Conservation (phyloP, 345 rosid species). For the Mangifera indica region DNA sequence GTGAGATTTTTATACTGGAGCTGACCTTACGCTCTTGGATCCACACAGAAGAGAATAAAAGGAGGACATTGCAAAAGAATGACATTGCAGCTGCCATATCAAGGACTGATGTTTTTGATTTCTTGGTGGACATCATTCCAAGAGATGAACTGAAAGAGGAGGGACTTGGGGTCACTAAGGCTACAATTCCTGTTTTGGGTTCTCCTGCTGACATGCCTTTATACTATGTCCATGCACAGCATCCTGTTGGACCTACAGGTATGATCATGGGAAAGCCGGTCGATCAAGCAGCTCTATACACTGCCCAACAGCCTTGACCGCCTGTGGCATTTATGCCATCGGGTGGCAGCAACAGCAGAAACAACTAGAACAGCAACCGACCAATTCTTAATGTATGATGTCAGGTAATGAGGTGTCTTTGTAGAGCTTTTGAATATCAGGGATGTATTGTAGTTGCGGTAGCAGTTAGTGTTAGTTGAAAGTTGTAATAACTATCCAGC, state of each 20-base stretch:
- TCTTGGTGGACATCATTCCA: conserved; percentile 55
- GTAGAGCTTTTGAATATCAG: neutral
- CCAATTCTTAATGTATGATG: conserved; percentile 18
- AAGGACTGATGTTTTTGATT: conserved; percentile 56
- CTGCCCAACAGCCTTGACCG: conserved; percentile 31
- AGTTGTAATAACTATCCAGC: neutral
- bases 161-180: conserved; percentile 48
- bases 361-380: conserved; percentile 26
- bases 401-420: neutral
- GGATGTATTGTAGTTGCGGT: conserved; percentile 8
- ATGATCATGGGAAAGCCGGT: conserved; percentile 46
- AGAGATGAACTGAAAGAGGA: conserved; percentile 58
- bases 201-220: conserved; percentile 43
- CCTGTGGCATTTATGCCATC: conserved; percentile 36
- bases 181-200: conserved; percentile 35
- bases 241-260: conserved; percentile 31
- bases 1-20: conserved; percentile 57
- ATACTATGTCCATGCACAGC: conserved; percentile 40
- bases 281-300: conserved; percentile 33
- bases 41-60: conserved; percentile 61
- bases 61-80: conserved; percentile 61
- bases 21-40: conserved; percentile 58
- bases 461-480: conserved; percentile 5
- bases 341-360: conserved; percentile 27
- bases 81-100: conserved; percentile 58